Evolutionary conservation across 805 yeast genomes (phyloP), one percentile per base, ranked within the genome.

Genomic region (Sugiyamaella floridensis): DNA sequence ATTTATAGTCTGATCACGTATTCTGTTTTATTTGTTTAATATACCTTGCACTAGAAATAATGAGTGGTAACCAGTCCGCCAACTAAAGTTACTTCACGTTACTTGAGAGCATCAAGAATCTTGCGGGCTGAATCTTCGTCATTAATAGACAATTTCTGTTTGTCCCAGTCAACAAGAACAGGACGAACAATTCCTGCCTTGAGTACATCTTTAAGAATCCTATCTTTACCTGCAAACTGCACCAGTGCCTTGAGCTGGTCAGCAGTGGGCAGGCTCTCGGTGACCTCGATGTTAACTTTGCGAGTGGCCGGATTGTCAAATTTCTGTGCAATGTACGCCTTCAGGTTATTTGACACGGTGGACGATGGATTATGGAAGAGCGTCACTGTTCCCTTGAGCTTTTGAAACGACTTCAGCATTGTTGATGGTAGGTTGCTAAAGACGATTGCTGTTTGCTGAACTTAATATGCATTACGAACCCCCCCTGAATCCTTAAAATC

Each of bases 111-210:
- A 11, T 56, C 70, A 56, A 80, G 65, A 49, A 80, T 73, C 49
- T 73, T 63, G 51, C 71, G 67, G 43, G 83, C 69, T 1, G 72
- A 66, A 5, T 66, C 60, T 47, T 71, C 74, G 49, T 68, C 67
- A 57, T 78, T 74, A 42, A 76, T 74, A 1, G 86, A 86, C 20
- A 81, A 69, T 63, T 72, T 62, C 48, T 76, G 74, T 58, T 79
- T 73, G 57, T 77, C 80, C 86, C 86, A 82, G 65, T 82, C 86
- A 14, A 82, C 83, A 15, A 81, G 69, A 44, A 80, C 66, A 1
- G 84, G 84, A 59, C 70, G 56, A 67, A 73, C 57, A 62, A 56
- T 15, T 37, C 55, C 61, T 28, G 55, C 2, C 44, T 47, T 47
- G 4, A 47, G 19, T 18, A 9, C 49, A 53, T 59, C 52, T 48